Base-by-base conservation (phyloP, 345 rosid species). In the Euclidium syriacum region DNA sequence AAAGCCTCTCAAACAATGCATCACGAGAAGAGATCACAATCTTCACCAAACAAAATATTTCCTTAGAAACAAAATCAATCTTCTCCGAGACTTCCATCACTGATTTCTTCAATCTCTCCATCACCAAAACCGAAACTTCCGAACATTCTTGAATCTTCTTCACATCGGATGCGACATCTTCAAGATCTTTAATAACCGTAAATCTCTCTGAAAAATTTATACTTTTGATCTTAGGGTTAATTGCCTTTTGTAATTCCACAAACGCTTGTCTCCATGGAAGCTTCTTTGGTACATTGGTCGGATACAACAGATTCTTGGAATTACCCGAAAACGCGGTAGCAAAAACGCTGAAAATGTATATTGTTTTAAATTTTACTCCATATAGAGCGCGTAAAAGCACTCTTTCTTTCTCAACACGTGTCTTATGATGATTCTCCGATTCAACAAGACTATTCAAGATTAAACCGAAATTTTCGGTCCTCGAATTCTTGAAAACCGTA, bases 311-410 rank as follows among this genome's bases (percentile, higher is more conserved):
- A 67, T 69, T 79, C 44, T 79, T 68, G 10, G 76, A 60, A 22
- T 88, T 78, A 43, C 85, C 78, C n/a, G 99, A 79, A 59, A 94
- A 81, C 24, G 80, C 90, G 10, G 92, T 77, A 41, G 86, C 78
- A 29, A 87, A 80, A 33, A 84, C 77, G 12, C 87, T 52, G 36
- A 85, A 80, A 24, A 89, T 60, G 62, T 86, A 86, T 20, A 84
- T 36, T 43, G 94, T 89, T 61, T 75, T 75, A 65, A 83, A 89
- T 75, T 83, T 82, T 48, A 79, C 95, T 12, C 95, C 95, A 39
- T 78, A 82, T 81, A 92, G 62, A n/a, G 91, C 91, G 12, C 78
- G 81, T 81, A 86, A 72, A 75, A 92, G 75, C 1, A 89, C 87
- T 72, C 83, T 81, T 35, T 80, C 92, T 57, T 86, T 81, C 5